A percentile compares a stretch with the other conserved stretches of the same genome.
Conservation (phyloP, 1,284 basidiomycete genomes). For the Cryptococcus floricola region DNA sequence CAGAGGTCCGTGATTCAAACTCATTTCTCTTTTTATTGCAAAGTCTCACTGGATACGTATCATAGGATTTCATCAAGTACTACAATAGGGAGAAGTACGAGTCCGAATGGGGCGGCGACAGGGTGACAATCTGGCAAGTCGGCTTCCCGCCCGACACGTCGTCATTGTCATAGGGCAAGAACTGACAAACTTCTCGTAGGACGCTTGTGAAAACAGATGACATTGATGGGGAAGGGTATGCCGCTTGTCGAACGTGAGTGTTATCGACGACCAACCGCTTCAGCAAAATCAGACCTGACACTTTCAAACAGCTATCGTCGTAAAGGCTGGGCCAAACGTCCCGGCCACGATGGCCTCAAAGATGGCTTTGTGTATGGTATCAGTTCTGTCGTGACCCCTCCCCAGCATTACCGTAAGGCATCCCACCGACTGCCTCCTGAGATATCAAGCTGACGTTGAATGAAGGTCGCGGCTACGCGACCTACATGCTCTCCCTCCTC, state of each 20-base stretch:
- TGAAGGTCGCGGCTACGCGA: conserved; percentile 33
- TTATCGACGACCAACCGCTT: no score
- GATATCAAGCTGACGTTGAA: not conserved
- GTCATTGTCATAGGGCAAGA: no score
- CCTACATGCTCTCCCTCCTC: conserved; percentile 30
- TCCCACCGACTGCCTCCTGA: not conserved
- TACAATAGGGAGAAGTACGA: no score
- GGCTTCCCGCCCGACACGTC: no score
- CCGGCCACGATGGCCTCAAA: conserved; percentile 16
- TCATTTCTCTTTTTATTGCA: no score
- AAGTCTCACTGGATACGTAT: no score
- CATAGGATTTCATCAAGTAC: no score
- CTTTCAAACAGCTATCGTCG: conserved; percentile 17
- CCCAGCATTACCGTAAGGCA: conserved; percentile 23
- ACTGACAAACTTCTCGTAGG: conserved; percentile 6
- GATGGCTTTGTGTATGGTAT: conserved; percentile 29
- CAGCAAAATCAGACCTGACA: no score
- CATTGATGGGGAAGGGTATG: conserved; percentile 24
- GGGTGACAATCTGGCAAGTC: no score
- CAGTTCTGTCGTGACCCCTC: conserved; percentile 33
- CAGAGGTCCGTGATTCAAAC: no score
- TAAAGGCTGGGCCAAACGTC: conserved; percentile 19
- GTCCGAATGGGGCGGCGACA: no score
- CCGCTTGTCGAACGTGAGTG: conserved; percentile 33
- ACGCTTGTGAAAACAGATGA: conserved; percentile 23